phyloP scores from a whole-genome alignment of 192 early-diverging fungal genomes.

The Phlyctochytrium bullatum region DNA sequence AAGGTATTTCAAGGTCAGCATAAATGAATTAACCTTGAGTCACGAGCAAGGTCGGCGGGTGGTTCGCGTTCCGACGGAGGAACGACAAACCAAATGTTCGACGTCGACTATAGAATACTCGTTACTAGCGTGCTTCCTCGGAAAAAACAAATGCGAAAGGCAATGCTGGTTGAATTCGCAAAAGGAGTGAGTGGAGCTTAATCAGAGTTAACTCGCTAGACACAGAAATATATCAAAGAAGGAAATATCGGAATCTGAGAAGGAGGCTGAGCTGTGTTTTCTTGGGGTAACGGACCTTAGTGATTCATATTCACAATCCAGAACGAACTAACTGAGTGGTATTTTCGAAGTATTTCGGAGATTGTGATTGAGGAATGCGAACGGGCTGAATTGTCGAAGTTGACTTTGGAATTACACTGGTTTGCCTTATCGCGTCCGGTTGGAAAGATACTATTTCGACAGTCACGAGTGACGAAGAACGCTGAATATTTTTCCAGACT shows the following conservation, averaged over 20 bases:
- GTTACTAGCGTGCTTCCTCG: slow-evolving; percentile 34
- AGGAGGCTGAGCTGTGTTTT: slow-evolving; percentile 20
- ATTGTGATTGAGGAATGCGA: slow-evolving; percentile 48
- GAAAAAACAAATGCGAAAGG: slow-evolving; percentile 49
- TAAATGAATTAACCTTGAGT: too few relatives aligned
- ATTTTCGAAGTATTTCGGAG: slow-evolving; percentile 45
- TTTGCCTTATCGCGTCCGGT: slow-evolving; percentile 22
- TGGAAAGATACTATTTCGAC: slow-evolving; percentile 39
- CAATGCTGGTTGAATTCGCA: slow-evolving; percentile 43
- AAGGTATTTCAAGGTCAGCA: too few relatives aligned
- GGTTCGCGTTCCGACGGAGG: too few relatives aligned
- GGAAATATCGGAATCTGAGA: slow-evolving; percentile 28
- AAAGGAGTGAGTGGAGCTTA: slow-evolving; percentile 29
- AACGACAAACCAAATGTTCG: slow-evolving; percentile 6
- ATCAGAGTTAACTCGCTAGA: not conserved
- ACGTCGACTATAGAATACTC: slow-evolving; percentile 43
- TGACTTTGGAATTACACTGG: slow-evolving; percentile 34
- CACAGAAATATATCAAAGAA: slow-evolving; percentile 19
- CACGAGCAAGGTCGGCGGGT: too few relatives aligned
- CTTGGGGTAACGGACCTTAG: slow-evolving; percentile 14
- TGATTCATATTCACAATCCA: slow-evolving; percentile 8
- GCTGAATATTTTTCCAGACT: slow-evolving; percentile 40
- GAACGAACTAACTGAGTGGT: slow-evolving; percentile 45
- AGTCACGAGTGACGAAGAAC: slow-evolving; percentile 33
- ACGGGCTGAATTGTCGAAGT: slow-evolving; percentile 42